phyloP scores from a whole-genome alignment of 2,329 filamentous ascomycete species.

The Aspergillus sp. region DNA sequence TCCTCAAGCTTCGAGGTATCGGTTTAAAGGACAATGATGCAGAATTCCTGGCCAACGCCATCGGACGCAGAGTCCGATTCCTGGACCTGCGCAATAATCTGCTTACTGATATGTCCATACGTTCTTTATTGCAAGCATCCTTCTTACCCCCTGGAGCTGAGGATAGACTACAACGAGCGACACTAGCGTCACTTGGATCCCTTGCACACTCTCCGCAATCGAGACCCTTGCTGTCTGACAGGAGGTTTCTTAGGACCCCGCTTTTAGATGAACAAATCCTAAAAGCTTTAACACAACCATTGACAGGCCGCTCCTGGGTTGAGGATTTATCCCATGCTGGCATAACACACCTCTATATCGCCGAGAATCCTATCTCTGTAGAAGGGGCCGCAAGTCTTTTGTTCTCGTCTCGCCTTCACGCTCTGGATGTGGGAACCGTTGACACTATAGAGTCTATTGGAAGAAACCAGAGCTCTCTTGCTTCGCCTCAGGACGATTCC shows the following conservation, averaged over 20 bases:
- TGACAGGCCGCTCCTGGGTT: slow-evolving; percentile 57
- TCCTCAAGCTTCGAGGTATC: slow-evolving; percentile 59
- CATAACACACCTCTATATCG: slow-evolving; percentile 62
- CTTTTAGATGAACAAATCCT: slow-evolving; percentile 52
- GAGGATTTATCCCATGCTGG: slow-evolving; percentile 58
- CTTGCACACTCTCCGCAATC: not conserved
- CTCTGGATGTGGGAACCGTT: slow-evolving; percentile 58
- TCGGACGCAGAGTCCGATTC: slow-evolving; percentile 56
- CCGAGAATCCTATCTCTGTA: slow-evolving; percentile 57
- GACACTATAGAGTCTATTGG: slow-evolving; percentile 35
- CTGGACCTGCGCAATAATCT: slow-evolving; percentile 60
- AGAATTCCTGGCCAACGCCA: slow-evolving; percentile 53
- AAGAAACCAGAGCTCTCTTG: slow-evolving; percentile 14
- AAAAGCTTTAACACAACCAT: slow-evolving; percentile 50
- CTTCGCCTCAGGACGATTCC: slow-evolving; percentile 12
- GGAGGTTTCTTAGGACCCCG: slow-evolving; percentile 31
- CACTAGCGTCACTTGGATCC: not conserved
- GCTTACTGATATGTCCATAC: slow-evolving; percentile 58
- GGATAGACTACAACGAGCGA: slow-evolving; percentile 6
- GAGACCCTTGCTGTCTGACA: slow-evolving; percentile 3
- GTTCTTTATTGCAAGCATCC: slow-evolving; percentile 55
- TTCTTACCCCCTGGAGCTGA: slow-evolving; percentile 37
- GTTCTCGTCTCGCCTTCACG: slow-evolving; percentile 54
- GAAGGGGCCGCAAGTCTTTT: slow-evolving; percentile 58
- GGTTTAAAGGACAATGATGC: slow-evolving; percentile 57